These are phyloP conservation scores for Nannochloris sp. DNA, from an alignment of 139 green algal genomes.

Conservation along the genomic window DNA sequence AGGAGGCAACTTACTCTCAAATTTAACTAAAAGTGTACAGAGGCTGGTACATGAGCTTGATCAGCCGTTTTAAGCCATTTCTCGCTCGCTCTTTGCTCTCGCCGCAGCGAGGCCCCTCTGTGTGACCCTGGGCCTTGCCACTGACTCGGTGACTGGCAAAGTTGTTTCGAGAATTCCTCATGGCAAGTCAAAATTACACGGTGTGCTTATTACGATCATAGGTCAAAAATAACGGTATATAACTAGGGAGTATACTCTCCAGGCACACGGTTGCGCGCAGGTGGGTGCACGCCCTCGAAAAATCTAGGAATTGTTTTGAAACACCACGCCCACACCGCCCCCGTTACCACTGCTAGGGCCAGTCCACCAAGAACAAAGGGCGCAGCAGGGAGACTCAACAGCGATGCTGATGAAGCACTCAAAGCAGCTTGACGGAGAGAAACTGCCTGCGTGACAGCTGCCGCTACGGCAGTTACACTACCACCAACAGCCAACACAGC, in stretches of 20 bases:
- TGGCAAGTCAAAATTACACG: too few relatives aligned
- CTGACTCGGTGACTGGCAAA: too few relatives aligned
- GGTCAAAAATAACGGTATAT: too few relatives aligned
- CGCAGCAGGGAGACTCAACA: background rate
- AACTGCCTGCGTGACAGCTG: background rate
- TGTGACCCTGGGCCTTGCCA: too few relatives aligned
- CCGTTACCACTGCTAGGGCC: background rate
- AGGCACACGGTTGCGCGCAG: slow-evolving; percentile 8
- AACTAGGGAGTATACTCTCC: slow-evolving; percentile 14
- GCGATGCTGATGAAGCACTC: background rate
- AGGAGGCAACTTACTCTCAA: too few relatives aligned
- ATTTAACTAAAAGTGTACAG: too few relatives aligned
- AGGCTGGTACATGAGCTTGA: too few relatives aligned
- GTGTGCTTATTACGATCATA: too few relatives aligned
- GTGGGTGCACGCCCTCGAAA: slow-evolving; percentile 5
- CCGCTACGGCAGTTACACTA: background rate
- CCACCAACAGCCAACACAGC: background rate
- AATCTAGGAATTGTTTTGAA: background rate
- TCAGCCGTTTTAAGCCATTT: too few relatives aligned
- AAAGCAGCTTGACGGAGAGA: background rate
- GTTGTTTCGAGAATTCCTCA: too few relatives aligned
- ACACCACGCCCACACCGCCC: slow-evolving; percentile 7
- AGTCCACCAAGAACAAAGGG: background rate
- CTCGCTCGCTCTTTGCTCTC: too few relatives aligned
- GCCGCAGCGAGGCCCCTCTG: too few relatives aligned